Conservation (phyloP, 345 rosid species). For the Schrenkiella parvula region DNA sequence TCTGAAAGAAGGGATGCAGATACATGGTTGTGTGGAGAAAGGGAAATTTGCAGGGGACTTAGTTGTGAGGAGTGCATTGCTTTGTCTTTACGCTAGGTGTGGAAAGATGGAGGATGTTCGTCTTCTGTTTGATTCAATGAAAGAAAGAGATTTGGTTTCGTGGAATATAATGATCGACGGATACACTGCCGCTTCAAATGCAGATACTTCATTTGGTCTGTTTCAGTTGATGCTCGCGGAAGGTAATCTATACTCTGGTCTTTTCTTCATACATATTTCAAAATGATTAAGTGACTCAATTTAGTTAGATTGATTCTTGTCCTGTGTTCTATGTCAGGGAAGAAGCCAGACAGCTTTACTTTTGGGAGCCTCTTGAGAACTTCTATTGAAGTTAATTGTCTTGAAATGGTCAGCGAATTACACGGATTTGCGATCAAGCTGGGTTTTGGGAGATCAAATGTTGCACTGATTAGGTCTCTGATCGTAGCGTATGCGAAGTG, state of each 20-base stretch:
- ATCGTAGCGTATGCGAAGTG: conserved; percentile 63
- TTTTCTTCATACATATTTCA: background rate
- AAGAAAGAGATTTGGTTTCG: conserved; percentile 44
- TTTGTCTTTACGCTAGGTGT: conserved; percentile 54
- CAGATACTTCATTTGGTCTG: conserved; percentile 41
- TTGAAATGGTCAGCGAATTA: conserved; percentile 41
- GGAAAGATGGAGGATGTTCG: conserved; percentile 46
- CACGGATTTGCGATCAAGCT: conserved; percentile 49
- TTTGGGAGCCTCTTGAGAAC: conserved; percentile 64
- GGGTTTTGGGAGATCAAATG: conserved; percentile 41
- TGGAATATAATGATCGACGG: conserved; percentile 76
- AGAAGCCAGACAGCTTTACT: conserved; percentile 58
- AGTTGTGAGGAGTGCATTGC: conserved; percentile 56
- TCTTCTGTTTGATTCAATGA: conserved; percentile 46
- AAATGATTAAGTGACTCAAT: background rate
- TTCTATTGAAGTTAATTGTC: conserved; percentile 32
- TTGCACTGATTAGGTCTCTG: conserved; percentile 47
- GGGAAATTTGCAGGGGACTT: conserved; percentile 44
- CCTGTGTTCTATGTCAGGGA: conserved; percentile 35
- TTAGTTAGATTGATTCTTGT: conserved; percentile 12
- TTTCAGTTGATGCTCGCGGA: conserved; percentile 53
- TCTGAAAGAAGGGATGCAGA: conserved; percentile 48
- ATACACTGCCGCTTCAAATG: conserved; percentile 32
- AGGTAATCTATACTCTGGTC: conserved; percentile 38
- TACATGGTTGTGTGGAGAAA: conserved; percentile 55